Evolutionary conservation across 768 basidiomycete genomes (phyloP).

Genomic region (Lactarius sanguifluus): DNA sequence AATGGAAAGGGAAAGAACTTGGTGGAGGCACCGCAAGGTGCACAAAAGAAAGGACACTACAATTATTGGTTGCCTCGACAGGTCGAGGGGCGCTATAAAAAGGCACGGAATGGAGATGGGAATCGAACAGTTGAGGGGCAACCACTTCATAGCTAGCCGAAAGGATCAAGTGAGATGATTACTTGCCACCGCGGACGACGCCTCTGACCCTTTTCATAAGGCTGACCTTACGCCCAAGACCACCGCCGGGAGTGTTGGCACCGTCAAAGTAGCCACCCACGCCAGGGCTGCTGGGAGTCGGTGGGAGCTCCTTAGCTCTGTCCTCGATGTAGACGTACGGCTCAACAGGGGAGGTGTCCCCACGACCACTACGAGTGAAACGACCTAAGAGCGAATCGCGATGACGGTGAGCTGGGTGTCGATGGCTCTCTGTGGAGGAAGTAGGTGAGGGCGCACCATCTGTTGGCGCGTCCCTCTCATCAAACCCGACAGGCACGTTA

Average conservation of each 20-base stretch:
- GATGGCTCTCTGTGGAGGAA: constrained; percentile 38
- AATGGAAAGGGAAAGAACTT: not conserved
- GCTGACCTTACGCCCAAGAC: constrained; percentile 29
- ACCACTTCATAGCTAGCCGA: not conserved
- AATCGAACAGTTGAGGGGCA: not conserved
- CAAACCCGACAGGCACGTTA: constrained; percentile 65
- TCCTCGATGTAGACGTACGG: constrained; percentile 68
- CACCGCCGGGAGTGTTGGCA: constrained; percentile 15
- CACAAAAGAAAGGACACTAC: constrained; percentile 7
- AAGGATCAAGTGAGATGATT: not conserved
- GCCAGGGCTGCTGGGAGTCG: constrained; percentile 40
- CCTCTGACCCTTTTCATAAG: constrained; percentile 28
- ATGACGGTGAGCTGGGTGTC: constrained; percentile 64
- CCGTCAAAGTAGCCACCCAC: constrained; percentile 17
- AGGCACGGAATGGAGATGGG: not conserved
- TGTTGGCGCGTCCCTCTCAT: constrained; percentile 42
- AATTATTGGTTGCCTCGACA: constrained; percentile 7
- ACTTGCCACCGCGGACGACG: constrained; percentile 28
- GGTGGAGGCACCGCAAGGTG: constrained; percentile 7
- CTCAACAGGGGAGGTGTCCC: constrained; percentile 44
- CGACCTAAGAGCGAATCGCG: constrained; percentile 79
- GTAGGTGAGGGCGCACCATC: constrained; percentile 45
- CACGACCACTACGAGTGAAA: constrained; percentile 50
- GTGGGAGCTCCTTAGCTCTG: constrained; percentile 54
- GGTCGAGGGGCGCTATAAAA: not conserved